Evolutionary conservation across 2,329 filamentous ascomycete genomes (phyloP).

Genomic region (Septoria linicola): DNA sequence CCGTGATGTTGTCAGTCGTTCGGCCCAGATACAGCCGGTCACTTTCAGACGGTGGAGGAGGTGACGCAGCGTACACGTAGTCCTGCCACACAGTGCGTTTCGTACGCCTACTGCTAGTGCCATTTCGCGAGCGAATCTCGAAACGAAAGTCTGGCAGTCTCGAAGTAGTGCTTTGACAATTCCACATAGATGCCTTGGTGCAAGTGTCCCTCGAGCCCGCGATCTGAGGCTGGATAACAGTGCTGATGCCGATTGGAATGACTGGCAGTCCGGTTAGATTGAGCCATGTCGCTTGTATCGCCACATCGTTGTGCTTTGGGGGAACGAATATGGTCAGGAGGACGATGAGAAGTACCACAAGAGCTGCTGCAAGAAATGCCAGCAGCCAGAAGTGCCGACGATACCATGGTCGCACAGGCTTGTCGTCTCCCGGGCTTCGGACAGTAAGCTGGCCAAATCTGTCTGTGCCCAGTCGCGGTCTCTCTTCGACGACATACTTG

Average conservation of each 20-base stretch:
- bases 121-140: slow-evolving; percentile 65
- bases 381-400: slow-evolving; percentile 34
- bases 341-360: slow-evolving; percentile 40
- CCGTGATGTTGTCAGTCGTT: slow-evolving; percentile 72
- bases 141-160: slow-evolving; percentile 77
- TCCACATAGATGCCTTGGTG: slow-evolving; percentile 77
- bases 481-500: slow-evolving; percentile 22
- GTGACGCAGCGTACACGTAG: slow-evolving; percentile 49
- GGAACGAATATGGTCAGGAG: slow-evolving; percentile 44
- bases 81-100: slow-evolving; percentile 27
- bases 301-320: slow-evolving; percentile 40
- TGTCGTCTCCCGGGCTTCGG: slow-evolving; percentile 24
- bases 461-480: slow-evolving; percentile 31
- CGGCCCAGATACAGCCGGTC: slow-evolving; percentile 83
- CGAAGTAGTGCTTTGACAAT: slow-evolving; percentile 70
- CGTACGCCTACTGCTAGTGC: slow-evolving; percentile 36
- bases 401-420: slow-evolving; percentile 28
- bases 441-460: slow-evolving; percentile 36
- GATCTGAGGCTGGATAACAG: slow-evolving; percentile 71
- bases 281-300: slow-evolving; percentile 64
- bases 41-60: slow-evolving; percentile 58
- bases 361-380: slow-evolving; percentile 34
- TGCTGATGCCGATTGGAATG: slow-evolving; percentile 79
- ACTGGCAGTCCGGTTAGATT: slow-evolving; percentile 85
- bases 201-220: slow-evolving; percentile 57